A percentile compares a stretch with the other conserved stretches of the same genome.
phyloP scores from a whole-genome alignment of 768 basidiomycete species.

The Austroboletus eburneus region DNA sequence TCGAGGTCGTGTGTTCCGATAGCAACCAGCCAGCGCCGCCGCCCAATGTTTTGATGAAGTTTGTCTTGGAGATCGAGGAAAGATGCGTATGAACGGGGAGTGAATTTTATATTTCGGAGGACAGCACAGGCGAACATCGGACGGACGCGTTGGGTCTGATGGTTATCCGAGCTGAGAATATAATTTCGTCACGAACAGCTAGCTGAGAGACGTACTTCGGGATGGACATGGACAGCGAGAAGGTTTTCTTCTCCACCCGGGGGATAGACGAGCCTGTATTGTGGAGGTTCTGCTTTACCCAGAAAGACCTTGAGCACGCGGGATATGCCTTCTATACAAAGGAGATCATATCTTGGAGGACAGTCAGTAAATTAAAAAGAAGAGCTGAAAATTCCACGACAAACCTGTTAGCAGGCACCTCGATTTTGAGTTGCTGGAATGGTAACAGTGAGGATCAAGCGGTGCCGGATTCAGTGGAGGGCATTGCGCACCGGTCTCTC shows the following conservation, averaged over 20 bases:
- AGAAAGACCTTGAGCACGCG: slow-evolving; percentile 83
- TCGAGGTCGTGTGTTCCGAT: slow-evolving; percentile 98
- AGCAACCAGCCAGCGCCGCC: slow-evolving; percentile 85
- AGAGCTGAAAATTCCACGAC: slow-evolving; percentile 3
- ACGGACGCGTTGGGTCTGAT: slow-evolving; percentile 74
- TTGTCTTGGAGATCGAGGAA: slow-evolving; percentile 99
- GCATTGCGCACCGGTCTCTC: slow-evolving; percentile 68
- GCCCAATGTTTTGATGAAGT: slow-evolving; percentile 92
- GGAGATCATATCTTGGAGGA: slow-evolving; percentile 80
- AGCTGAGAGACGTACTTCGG: slow-evolving; percentile 54
- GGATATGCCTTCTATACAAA: slow-evolving; percentile 95
- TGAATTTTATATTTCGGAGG: slow-evolving; percentile 87
- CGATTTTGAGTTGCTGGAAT: slow-evolving; percentile 92
- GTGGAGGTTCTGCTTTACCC: slow-evolving; percentile 58
- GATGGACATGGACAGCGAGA: slow-evolving; percentile 61
- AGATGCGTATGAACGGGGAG: slow-evolving; percentile 82
- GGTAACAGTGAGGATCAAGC: slow-evolving; percentile 4
- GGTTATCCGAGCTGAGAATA: neutral
- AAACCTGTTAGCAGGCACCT: slow-evolving; percentile 95
- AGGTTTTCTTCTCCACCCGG: slow-evolving; percentile 61
- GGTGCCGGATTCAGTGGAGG: no score
- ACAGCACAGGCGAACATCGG: slow-evolving; percentile 91
- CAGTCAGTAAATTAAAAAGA: slow-evolving; percentile 1
- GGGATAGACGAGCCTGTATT: slow-evolving; percentile 72
- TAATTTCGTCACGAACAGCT: neutral